Base-by-base conservation (phyloP, 495 filamentous ascomycete genomes). In the Daldinia childiae region DNA sequence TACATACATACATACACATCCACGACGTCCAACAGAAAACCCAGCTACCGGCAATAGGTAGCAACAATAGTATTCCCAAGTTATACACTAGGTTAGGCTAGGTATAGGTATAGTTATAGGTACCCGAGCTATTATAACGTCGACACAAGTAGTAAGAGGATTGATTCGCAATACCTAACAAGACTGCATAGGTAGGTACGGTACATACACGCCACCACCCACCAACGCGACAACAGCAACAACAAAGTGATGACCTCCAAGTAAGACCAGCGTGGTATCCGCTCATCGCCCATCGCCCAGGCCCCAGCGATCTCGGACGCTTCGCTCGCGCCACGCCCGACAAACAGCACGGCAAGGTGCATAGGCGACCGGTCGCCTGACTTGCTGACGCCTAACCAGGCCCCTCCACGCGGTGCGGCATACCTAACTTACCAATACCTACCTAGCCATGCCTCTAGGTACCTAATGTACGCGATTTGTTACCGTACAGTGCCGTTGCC, bases 271-370 rank as follows among this genome's bases (percentile, higher is more conserved):
- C 62, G 71, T 73, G 17, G 71, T 36, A 73, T 19, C 43, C 24
- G 26, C 26, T 24, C 48, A 45, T 45, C 41, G 17, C 6, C 26
- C 29, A 32, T 32, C 29, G 29, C 29, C 29, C 62, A 58, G 57
- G 48, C n/a, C n/a, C 14, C 61, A 58, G 71, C 71, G 71, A 69
- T 73, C 66, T 73, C 71, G 71, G 71, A 73, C 65, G 66, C 62
- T 4, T 63, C 57, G 66, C 58, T 60, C 43, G 50, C 50, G 38
- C 57, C 54, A 63, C 36, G 48, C 65, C 19, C 65, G 62, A 69
- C 65, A 73, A 58, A 43, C 60, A 69, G 56, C 30, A 56, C 71
- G 71, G 71, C 66, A 73, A 69, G 62, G 45, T 73, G 71, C 71
- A 73, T 73, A 62, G 51, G 56, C 57, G 14, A 14, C 15, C 52